Percentiles rank a stretch among this genome's conserved stretches.
These are phyloP conservation scores for Amylostereum chailletii DNA, from an alignment of 1,284 basidiomycete species.

Conservation along the genomic window DNA sequence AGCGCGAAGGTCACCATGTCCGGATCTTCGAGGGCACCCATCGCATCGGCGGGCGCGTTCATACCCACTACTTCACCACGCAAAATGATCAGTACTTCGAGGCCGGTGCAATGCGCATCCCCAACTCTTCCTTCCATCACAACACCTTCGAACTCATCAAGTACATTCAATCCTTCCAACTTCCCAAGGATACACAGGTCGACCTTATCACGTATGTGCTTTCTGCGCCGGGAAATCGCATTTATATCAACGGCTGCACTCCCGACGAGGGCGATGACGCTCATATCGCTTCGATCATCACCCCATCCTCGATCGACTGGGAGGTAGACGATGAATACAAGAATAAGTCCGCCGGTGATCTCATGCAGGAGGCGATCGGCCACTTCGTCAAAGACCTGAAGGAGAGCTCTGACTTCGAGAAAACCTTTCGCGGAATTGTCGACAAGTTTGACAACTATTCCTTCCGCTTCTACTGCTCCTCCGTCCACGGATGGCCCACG, in stretches of 20 bases:
- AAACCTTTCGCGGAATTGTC: slow-evolving; percentile 11
- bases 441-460: slow-evolving; percentile 10
- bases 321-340: slow-evolving; percentile 5
- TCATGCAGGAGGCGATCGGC: slow-evolving; percentile 12
- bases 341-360: slow-evolving; percentile 7
- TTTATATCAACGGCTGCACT: slow-evolving; percentile 11
- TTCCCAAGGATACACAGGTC: slow-evolving; percentile 8
- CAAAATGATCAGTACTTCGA: slow-evolving; percentile 16
- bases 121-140: slow-evolving; percentile 11
- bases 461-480: slow-evolving; percentile 14
- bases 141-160: slow-evolving; percentile 13
- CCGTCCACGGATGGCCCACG: slow-evolving; percentile 9
- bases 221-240: slow-evolving; percentile 11
- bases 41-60: slow-evolving; percentile 15
- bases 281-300: slow-evolving; percentile 2
- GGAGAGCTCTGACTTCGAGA: slow-evolving; percentile 9
- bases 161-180: slow-evolving; percentile 2
- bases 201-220: slow-evolving; percentile 13
- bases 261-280: neutral
- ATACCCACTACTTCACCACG: slow-evolving; percentile 13
- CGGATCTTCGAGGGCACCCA: slow-evolving; percentile 12
- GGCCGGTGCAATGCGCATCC: slow-evolving; percentile 18
- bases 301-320: slow-evolving; percentile 8
- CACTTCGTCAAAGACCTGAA: slow-evolving; percentile 9
- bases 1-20: slow-evolving; percentile 7